These are phyloP conservation scores for Casuarina glauca DNA, from an alignment of 306 rosid species.

Conservation along the genomic window DNA sequence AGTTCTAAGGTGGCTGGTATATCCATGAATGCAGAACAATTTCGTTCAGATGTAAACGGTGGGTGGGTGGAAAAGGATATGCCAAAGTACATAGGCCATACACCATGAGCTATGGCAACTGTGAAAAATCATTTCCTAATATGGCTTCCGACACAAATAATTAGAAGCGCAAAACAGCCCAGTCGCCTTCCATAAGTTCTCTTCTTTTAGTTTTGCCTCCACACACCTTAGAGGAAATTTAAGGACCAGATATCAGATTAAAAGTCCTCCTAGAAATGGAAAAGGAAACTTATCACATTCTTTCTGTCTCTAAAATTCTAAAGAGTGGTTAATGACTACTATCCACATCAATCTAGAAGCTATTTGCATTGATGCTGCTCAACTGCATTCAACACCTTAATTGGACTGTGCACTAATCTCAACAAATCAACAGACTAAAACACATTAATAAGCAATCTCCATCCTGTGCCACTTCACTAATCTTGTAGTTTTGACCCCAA, in stretches of 20 bases:
- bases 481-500: background rate
- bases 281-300: background rate
- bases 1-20: conserved; percentile 9
- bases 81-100: background rate
- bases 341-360: too few relatives aligned
- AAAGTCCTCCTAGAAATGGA: background rate
- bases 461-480: background rate
- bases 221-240: background rate
- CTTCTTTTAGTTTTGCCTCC: background rate
- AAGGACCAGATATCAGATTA: background rate
- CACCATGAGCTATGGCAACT: background rate
- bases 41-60: too few relatives aligned
- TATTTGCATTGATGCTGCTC: too few relatives aligned
- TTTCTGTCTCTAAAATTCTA: background rate
- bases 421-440: background rate
- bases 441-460: background rate
- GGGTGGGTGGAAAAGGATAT: background rate
- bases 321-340: too few relatives aligned
- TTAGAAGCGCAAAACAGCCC: background rate
- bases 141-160: background rate
- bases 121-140: background rate
- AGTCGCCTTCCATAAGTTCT: background rate
- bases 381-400: too few relatives aligned
- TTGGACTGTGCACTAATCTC: background rate
- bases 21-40: background rate